phyloP scores from a whole-genome alignment of 768 basidiomycete genomes.

The Russula griseocarnosa region DNA sequence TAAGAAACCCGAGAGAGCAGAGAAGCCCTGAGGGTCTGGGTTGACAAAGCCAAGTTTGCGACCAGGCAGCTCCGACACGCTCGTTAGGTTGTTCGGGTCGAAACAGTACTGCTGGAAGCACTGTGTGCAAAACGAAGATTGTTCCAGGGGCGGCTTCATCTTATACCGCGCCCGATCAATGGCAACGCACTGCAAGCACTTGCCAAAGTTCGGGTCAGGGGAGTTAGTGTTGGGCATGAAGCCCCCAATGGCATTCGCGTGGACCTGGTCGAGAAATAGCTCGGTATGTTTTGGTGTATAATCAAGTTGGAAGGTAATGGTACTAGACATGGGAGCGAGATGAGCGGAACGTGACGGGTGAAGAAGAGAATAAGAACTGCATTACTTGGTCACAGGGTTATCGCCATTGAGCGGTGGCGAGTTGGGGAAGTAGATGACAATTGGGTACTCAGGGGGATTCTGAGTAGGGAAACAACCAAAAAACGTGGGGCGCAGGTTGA shows the following conservation, averaged over 20 bases:
- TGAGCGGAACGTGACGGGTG: background rate
- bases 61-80: constrained; percentile 32
- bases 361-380: background rate
- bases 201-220: constrained; percentile 53
- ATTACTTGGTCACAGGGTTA: constrained; percentile 61
- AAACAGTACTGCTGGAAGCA: constrained; percentile 36
- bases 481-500: constrained; percentile 68
- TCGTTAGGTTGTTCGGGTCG: constrained; percentile 31
- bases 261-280: constrained; percentile 60
- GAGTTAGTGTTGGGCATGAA: constrained; percentile 56
- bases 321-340: constrained; percentile 37
- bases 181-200: constrained; percentile 67
- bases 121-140: constrained; percentile 30
- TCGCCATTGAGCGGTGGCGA: constrained; percentile 63
- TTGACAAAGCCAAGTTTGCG: constrained; percentile 47
- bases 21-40: constrained; percentile 52
- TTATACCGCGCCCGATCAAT: constrained; percentile 40
- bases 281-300: constrained; percentile 54
- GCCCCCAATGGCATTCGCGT: constrained; percentile 52
- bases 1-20: constrained; percentile 44
- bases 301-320: constrained; percentile 54
- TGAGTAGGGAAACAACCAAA: constrained; percentile 66
- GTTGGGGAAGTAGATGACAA: constrained; percentile 74
- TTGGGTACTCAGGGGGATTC: constrained; percentile 52
- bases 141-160: constrained; percentile 22